A percentile compares a stretch with the other conserved stretches of the same genome.
Evolutionary conservation across 1,139 yeast genomes (phyloP).

Genomic region (Scheffersomyces lignicola): DNA sequence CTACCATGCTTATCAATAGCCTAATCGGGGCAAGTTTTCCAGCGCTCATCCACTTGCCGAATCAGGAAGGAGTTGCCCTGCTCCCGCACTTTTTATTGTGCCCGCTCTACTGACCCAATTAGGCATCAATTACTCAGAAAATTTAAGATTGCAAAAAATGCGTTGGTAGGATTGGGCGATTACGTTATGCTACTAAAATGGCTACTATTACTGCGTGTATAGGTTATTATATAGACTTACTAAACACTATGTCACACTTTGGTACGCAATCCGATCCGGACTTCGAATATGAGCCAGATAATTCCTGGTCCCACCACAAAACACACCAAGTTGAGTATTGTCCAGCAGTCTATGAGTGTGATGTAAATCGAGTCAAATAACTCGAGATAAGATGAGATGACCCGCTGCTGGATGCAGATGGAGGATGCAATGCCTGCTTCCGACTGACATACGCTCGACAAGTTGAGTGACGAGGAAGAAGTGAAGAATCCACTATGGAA

Average conservation of each 20-base stretch:
- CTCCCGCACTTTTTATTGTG: background rate
- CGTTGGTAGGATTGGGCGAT: too few species aligned
- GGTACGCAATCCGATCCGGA: background rate
- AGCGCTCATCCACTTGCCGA: constrained; percentile 11
- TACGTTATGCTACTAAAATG: too few species aligned
- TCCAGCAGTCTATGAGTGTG: constrained; percentile 19
- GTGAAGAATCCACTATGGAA: constrained; percentile 5
- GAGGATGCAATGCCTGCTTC: background rate
- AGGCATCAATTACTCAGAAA: too few species aligned
- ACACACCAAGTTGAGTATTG: constrained; percentile 22
- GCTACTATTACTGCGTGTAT: too few species aligned
- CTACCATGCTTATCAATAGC: constrained; percentile 8
- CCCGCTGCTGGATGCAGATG: background rate
- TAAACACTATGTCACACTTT: too few species aligned
- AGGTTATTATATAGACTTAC: too few species aligned
- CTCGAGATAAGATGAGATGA: constrained; percentile 1
- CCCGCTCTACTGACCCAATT: constrained; percentile 3
- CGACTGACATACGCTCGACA: background rate
- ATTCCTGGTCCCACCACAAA: constrained; percentile 28
- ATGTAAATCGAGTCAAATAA: background rate
- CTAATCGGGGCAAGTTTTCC: constrained; percentile 10
- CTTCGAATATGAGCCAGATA: constrained; percentile 21
- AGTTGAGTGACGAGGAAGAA: background rate
- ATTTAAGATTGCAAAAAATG: too few species aligned
- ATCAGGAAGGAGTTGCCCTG: constrained; percentile 10